Evolutionary conservation across 257 asterid species (phyloP).

Genomic region (Jacaranda copaia): DNA sequence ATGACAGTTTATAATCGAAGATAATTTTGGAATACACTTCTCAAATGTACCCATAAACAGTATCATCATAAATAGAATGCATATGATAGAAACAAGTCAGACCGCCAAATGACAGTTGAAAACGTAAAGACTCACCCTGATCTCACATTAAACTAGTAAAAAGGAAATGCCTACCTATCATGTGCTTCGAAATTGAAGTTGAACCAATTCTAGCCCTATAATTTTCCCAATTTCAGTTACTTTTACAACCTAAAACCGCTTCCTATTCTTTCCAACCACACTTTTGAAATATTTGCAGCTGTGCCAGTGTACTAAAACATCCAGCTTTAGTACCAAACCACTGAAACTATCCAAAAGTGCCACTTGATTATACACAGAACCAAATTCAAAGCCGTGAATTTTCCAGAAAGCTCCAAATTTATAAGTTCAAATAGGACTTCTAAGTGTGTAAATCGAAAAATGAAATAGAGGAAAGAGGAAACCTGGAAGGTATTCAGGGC

Average conservation of each 20-base stretch:
- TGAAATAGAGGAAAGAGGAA: not conserved
- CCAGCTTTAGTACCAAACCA: not conserved
- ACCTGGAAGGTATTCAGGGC: conserved; percentile 94
- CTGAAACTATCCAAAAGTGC: not conserved
- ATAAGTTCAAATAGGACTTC: not conserved
- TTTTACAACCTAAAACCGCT: conserved; percentile 12
- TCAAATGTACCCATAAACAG: conserved; percentile 16
- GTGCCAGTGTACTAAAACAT: conserved; percentile 6
- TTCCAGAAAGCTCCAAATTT: conserved; percentile 11
- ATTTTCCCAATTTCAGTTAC: conserved; percentile 17
- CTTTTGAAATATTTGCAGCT: not conserved
- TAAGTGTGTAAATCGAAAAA: not conserved
- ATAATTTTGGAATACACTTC: conserved; percentile 6
- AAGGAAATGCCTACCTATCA: not conserved
- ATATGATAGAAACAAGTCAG: not conserved
- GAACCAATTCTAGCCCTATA: conserved; percentile 7
- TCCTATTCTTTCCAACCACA: conserved; percentile 13
- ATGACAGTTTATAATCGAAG: conserved; percentile 6
- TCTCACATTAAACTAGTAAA: conserved; percentile 21
- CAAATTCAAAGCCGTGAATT: not conserved
- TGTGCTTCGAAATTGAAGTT: not conserved
- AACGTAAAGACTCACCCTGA: conserved; percentile 2
- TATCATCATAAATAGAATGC: conserved; percentile 1
- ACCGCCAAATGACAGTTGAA: not conserved
- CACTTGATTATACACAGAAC: conserved; percentile 1